Conservation (phyloP, 768 basidiomycete genomes). For the Butyriboletus loyo region DNA sequence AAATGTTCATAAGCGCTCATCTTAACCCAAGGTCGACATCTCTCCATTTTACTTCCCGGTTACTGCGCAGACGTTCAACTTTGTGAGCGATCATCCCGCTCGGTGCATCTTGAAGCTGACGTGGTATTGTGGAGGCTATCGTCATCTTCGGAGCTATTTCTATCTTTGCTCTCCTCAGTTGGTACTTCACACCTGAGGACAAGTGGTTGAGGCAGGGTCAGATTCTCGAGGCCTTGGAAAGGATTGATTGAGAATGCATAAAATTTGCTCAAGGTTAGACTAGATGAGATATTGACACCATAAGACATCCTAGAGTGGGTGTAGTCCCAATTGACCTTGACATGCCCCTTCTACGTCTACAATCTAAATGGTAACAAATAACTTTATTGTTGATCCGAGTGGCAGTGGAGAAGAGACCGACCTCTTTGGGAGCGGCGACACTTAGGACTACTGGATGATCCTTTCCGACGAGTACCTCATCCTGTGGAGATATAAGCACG, state of each 20-base stretch:
- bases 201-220: slow-evolving; percentile 75
- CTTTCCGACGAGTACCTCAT: slow-evolving; percentile 70
- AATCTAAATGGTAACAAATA: slow-evolving; percentile 38
- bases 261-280: background rate
- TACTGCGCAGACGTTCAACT: slow-evolving; percentile 75
- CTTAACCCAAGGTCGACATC: slow-evolving; percentile 57
- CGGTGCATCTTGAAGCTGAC: slow-evolving; percentile 9
- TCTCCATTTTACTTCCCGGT: slow-evolving; percentile 91
- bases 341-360: slow-evolving; percentile 79
- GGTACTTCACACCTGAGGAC: slow-evolving; percentile 76
- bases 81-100: slow-evolving; percentile 47
- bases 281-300: background rate
- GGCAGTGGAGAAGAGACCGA: slow-evolving; percentile 23
- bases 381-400: slow-evolving; percentile 3
- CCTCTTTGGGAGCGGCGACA: slow-evolving; percentile 81
- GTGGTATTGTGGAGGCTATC: slow-evolving; percentile 47
- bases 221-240: slow-evolving; percentile 48
- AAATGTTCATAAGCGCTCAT: background rate
- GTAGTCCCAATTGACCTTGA: slow-evolving; percentile 65
- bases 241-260: slow-evolving; percentile 6
- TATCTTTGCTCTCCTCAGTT: slow-evolving; percentile 70
- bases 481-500: slow-evolving; percentile 35
- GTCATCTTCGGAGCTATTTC: slow-evolving; percentile 81
- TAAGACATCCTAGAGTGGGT: slow-evolving; percentile 39
- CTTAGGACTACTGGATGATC: slow-evolving; percentile 62